These are phyloP conservation scores for Dipodascopsis uninucleata DNA, from an alignment of 805 yeast genomes.

Conservation along the genomic window DNA sequence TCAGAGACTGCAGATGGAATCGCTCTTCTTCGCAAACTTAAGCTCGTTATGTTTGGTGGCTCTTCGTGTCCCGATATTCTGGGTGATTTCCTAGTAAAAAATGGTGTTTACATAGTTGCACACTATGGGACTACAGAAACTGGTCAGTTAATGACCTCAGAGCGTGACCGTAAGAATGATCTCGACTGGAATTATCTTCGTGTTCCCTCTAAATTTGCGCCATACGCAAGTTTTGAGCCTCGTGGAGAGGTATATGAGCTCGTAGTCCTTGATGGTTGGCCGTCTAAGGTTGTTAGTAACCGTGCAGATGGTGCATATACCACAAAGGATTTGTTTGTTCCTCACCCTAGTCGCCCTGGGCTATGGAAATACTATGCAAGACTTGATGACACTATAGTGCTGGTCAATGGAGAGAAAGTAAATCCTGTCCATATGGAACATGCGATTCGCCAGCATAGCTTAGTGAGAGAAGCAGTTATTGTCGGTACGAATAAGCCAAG, in stretches of 20 bases:
- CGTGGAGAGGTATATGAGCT: not conserved
- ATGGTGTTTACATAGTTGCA: not conserved
- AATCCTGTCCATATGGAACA: constrained; percentile 1
- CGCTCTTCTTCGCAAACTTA: not conserved
- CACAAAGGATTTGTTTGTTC: constrained; percentile 1
- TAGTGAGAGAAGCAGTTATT: constrained; percentile 4
- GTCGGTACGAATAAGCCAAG: not conserved
- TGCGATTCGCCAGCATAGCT: not conserved
- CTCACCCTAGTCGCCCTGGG: not conserved
- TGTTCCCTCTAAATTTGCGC: not conserved
- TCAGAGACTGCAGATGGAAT: not conserved
- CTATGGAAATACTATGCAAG: constrained; percentile 3
- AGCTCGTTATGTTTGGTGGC: constrained; percentile 1
- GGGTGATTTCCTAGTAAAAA: not conserved
- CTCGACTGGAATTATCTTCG: constrained; percentile 1
- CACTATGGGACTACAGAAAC: constrained; percentile 6
- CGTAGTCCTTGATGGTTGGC: not conserved
- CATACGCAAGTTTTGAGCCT: too few relatives aligned
- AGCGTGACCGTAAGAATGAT: not conserved
- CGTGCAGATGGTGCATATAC: not conserved
- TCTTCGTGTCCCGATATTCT: constrained; percentile 2
- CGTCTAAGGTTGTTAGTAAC: not conserved
- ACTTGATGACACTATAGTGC: not conserved
- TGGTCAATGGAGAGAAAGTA: constrained; percentile 7
- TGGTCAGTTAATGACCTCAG: constrained; percentile 4